Conservation (phyloP, 768 basidiomycete genomes). For the Suillus fuscotomentosus region DNA sequence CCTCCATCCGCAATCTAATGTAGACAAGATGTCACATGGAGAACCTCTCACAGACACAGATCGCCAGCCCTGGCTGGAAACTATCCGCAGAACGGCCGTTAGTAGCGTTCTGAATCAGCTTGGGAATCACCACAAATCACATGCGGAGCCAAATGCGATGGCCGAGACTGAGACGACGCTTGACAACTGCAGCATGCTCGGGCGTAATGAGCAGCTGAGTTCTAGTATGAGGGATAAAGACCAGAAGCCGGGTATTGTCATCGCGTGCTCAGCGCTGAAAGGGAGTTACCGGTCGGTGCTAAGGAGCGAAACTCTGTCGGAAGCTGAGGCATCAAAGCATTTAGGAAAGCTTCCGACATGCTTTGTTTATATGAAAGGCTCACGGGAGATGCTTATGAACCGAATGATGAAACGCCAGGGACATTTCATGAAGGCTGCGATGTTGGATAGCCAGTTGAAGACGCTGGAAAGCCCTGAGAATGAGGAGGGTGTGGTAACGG, state of each 20-base stretch:
- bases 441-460: slow-evolving; percentile 78
- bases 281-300: slow-evolving; percentile 78
- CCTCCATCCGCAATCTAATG: slow-evolving; percentile 78
- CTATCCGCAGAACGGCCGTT: slow-evolving; percentile 63
- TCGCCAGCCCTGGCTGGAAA: slow-evolving; percentile 81
- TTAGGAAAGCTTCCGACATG: slow-evolving; percentile 51
- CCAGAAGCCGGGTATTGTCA: slow-evolving; percentile 55
- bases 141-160: slow-evolving; percentile 15
- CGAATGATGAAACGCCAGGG: slow-evolving; percentile 63
- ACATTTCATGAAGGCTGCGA: slow-evolving; percentile 82
- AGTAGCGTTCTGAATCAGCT: slow-evolving; percentile 18
- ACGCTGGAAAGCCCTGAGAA: slow-evolving; percentile 69
- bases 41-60: slow-evolving; percentile 78
- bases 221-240: slow-evolving; percentile 3
- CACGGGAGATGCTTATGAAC: slow-evolving; percentile 50
- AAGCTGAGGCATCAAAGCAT: slow-evolving; percentile 18
- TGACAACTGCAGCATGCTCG: neutral
- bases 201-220: neutral
- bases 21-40: slow-evolving; percentile 85
- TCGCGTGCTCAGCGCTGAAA: slow-evolving; percentile 87
- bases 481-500: slow-evolving; percentile 66
- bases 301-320: slow-evolving; percentile 39
- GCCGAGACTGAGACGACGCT: neutral
- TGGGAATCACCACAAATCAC: slow-evolving; percentile 22
- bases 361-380: slow-evolving; percentile 80